A percentile compares a stretch with the other conserved stretches of the same genome.
These are phyloP conservation scores for Arachnomyces sp. DNA, from an alignment of 2,329 filamentous ascomycete species.

Conservation along the genomic window DNA sequence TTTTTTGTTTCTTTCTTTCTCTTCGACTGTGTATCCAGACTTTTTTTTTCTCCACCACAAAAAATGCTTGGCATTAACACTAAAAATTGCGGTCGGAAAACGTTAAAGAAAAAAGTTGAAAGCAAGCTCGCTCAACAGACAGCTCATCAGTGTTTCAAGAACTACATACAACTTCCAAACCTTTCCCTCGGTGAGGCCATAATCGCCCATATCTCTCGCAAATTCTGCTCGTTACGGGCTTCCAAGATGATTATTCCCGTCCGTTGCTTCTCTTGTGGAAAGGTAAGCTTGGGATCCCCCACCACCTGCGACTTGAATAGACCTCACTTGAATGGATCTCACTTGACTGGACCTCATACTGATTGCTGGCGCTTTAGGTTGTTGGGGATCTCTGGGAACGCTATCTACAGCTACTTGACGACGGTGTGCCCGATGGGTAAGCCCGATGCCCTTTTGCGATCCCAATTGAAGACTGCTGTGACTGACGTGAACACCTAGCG, in stretches of 20 bases:
- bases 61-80: too few relatives aligned
- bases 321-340: conserved; percentile 3
- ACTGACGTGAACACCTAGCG: conserved; percentile 44
- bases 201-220: background rate
- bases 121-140: background rate
- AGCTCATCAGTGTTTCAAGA: too few relatives aligned
- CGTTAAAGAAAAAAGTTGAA: background rate
- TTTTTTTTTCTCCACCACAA: conserved; percentile 1
- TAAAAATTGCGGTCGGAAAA: too few relatives aligned
- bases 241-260: conserved; percentile 88
- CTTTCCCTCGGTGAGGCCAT: too few relatives aligned
- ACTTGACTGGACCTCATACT: conserved; percentile 9
- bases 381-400: conserved; percentile 96
- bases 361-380: conserved; percentile 52
- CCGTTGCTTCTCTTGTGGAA: conserved; percentile 97
- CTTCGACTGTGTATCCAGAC: background rate
- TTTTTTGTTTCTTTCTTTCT: conserved; percentile 14
- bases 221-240: background rate
- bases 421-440: conserved; percentile 66
- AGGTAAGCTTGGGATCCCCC: conserved; percentile 63
- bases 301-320: too few relatives aligned
- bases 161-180: too few relatives aligned
- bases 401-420: conserved; percentile 81
- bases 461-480: conserved; percentile 9
- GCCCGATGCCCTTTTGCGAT: conserved; percentile 18